phyloP scores from a whole-genome alignment of 2,329 filamentous ascomycete species.

The Colletotrichum spinosum region DNA sequence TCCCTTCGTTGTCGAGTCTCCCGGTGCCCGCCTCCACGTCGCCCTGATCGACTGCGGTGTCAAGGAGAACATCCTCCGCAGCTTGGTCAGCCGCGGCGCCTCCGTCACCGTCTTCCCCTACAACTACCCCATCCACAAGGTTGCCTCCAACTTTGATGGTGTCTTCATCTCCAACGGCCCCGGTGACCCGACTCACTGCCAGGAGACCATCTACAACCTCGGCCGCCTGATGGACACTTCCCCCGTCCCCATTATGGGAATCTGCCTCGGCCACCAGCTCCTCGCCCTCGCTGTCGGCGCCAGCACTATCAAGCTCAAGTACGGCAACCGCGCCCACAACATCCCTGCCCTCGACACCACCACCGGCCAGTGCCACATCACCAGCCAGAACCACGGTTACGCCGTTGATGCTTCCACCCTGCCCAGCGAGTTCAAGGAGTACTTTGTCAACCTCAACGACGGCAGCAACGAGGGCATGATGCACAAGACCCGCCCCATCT shows the following conservation, averaged over 20 bases:
- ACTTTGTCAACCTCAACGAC: slow-evolving; percentile 98
- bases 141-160: slow-evolving; percentile 96
- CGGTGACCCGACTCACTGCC: slow-evolving; percentile 97
- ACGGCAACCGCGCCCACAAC: slow-evolving; percentile 98
- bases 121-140: slow-evolving; percentile 98
- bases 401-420: slow-evolving; percentile 89
- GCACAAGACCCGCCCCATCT: slow-evolving; percentile 95
- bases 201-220: slow-evolving; percentile 93
- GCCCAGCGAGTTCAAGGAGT: slow-evolving; percentile 91
- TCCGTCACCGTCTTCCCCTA: slow-evolving; percentile 95
- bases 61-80: slow-evolving; percentile 99
- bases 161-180: slow-evolving; percentile 99
- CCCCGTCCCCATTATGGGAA: slow-evolving; percentile 94
- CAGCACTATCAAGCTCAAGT: slow-evolving; percentile 96
- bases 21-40: slow-evolving; percentile 86
- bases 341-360: slow-evolving; percentile 95
- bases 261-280: slow-evolving; percentile 97
- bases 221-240: slow-evolving; percentile 90
- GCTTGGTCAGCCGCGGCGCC: slow-evolving; percentile 89
- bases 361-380: slow-evolving; percentile 98
- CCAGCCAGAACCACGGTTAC: slow-evolving; percentile 98
- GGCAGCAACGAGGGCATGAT: slow-evolving; percentile 98
- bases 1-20: slow-evolving; percentile 92
- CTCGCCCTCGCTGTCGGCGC: slow-evolving; percentile 90
- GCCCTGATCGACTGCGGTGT: slow-evolving; percentile 98